These are phyloP conservation scores for Penicillium sp. DNA, from an alignment of 2,329 filamentous ascomycete genomes.

Conservation along the genomic window DNA sequence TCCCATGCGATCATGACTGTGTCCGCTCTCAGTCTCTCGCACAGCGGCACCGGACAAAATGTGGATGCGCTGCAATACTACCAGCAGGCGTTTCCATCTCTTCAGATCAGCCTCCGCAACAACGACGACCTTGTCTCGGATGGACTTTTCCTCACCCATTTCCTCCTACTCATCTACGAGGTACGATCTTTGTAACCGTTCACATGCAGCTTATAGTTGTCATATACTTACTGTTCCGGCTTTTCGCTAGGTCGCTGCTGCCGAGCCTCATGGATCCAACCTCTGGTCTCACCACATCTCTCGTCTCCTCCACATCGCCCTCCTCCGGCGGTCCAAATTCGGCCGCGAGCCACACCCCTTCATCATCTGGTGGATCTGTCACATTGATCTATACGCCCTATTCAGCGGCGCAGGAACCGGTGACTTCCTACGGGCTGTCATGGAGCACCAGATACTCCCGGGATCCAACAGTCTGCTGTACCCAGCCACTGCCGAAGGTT, in stretches of 20 bases:
- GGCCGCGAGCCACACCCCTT: slow-evolving; percentile 51
- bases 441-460: slow-evolving; percentile 52
- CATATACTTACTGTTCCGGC: background rate
- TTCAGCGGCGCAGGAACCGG: slow-evolving; percentile 55
- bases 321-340: slow-evolving; percentile 50
- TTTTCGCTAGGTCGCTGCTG: slow-evolving; percentile 45
- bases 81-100: slow-evolving; percentile 53
- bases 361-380: slow-evolving; percentile 57
- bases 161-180: slow-evolving; percentile 59
- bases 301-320: slow-evolving; percentile 53
- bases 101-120: slow-evolving; percentile 48
- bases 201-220: slow-evolving; percentile 4
- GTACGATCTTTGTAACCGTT: slow-evolving; percentile 34
- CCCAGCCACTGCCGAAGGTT: slow-evolving; percentile 35
- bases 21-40: slow-evolving; percentile 55
- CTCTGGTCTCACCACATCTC: slow-evolving; percentile 59
- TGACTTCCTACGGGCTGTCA: slow-evolving; percentile 51
- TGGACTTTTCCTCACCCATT: slow-evolving; percentile 59
- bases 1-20: slow-evolving; percentile 61
- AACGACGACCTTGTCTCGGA: slow-evolving; percentile 57
- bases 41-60: slow-evolving; percentile 47
- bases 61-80: slow-evolving; percentile 58
- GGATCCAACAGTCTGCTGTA: slow-evolving; percentile 40
- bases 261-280: slow-evolving; percentile 48
- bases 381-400: slow-evolving; percentile 58